Conservation (phyloP, 1,139 yeast species). For the Groenewaldozyma sp. region DNA sequence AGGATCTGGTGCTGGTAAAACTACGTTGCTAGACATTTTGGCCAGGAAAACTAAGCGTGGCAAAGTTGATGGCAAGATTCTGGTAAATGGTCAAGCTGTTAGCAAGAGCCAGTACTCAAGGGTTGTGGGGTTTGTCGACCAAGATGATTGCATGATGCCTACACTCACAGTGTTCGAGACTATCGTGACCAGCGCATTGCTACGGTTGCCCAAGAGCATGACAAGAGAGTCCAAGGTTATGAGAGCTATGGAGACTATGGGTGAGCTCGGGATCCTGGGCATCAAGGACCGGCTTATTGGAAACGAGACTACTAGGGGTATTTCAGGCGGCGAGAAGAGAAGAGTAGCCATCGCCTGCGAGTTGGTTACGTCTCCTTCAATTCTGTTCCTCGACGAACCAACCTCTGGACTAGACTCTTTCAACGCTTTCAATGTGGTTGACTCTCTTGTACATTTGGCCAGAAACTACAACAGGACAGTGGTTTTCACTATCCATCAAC, state of each 20-base stretch:
- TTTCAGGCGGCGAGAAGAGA: constrained; percentile 88
- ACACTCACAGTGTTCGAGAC: constrained; percentile 95
- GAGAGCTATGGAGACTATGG: constrained; percentile 75
- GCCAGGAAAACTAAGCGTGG: constrained; percentile 87
- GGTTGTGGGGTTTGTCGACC: constrained; percentile 93
- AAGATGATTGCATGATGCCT: constrained; percentile 83
- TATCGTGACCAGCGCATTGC: constrained; percentile 80
- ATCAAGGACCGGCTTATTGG: constrained; percentile 86
- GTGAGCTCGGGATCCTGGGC: constrained; percentile 71
- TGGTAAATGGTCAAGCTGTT: constrained; percentile 53
- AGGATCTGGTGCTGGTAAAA: constrained; percentile 97
- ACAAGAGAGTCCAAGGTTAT: constrained; percentile 59
- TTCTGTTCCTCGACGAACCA: constrained; percentile 75
- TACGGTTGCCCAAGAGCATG: constrained; percentile 79
- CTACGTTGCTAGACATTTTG: constrained; percentile 80
- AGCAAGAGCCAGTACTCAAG: constrained; percentile 43
- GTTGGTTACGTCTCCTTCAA: constrained; percentile 59
- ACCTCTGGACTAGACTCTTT: constrained; percentile 93
- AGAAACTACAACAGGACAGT: constrained; percentile 77
- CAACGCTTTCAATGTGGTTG: constrained; percentile 87
- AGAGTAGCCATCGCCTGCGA: constrained; percentile 80
- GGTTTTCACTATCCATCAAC: constrained; percentile 91
- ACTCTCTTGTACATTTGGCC: constrained; percentile 71
- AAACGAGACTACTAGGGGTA: constrained; percentile 81
- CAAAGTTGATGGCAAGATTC: constrained; percentile 49